These are phyloP conservation scores for Arthonia radiata DNA, from an alignment of 495 filamentous ascomycete genomes.

Conservation along the genomic window DNA sequence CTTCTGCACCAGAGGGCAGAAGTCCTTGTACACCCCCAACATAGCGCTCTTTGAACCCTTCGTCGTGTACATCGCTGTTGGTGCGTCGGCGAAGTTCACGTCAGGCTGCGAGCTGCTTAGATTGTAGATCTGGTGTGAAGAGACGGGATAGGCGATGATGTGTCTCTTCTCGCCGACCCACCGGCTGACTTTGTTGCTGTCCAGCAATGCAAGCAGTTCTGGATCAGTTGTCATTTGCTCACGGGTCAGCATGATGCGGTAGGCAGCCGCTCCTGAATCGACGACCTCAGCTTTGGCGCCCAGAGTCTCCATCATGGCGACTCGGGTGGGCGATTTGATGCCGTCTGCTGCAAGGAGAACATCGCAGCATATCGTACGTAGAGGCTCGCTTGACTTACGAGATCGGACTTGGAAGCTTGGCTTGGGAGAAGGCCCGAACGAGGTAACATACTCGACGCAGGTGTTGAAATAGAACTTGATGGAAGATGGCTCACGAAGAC, in stretches of 20 bases:
- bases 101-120: conserved; percentile 53
- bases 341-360: conserved; percentile 49
- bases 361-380: conserved; percentile 34
- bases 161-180: conserved; percentile 61
- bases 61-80: conserved; percentile 54
- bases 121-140: conserved; percentile 55
- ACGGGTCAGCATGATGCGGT: conserved; percentile 57
- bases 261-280: conserved; percentile 59
- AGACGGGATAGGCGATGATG: conserved; percentile 65
- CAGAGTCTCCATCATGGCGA: conserved; percentile 31
- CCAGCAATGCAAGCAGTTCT: conserved; percentile 40
- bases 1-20: conserved; percentile 43
- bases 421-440: conserved; percentile 27
- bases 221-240: conserved; percentile 39
- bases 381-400: conserved; percentile 25
- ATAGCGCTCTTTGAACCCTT: conserved; percentile 41
- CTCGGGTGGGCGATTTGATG: conserved; percentile 40
- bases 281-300: conserved; percentile 30
- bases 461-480: conserved; percentile 49
- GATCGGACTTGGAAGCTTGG: conserved; percentile 31
- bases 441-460: conserved; percentile 24
- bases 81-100: conserved; percentile 41
- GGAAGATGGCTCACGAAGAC: conserved; percentile 26
- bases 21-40: conserved; percentile 41
- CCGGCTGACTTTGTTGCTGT: conserved; percentile 39